Evolutionary conservation across 176 grass and related monocot genomes (phyloP), one percentile per base, ranked within the genome.

Genomic region (Avena atlantica): DNA sequence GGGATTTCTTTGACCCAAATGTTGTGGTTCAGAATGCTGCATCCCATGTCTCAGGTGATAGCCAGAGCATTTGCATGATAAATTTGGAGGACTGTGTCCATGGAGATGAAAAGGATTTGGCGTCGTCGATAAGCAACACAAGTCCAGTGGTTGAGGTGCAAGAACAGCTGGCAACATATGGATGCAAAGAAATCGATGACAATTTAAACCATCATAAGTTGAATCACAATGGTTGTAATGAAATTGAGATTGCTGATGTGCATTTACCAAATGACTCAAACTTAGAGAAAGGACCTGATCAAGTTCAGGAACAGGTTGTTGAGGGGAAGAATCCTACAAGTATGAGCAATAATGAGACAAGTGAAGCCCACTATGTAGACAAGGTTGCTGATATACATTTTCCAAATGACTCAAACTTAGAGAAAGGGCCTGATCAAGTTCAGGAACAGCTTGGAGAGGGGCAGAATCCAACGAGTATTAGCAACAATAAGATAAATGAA

Each of bases 1-100:
- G 92, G 92, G 88, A 93, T 65, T 93, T 93, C 88, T 93, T 93
- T 44, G 92, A 93, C 73, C 88, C 81, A 15, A 74, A 29, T 85
- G 61, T 45, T 85, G 59, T 40, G 69, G 63, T 13, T 80, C 34
- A 84, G 8, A 76, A 81, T 53, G 68, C 6, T 62, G 73, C 29
- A 68, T 49, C 34, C 9, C 40, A 88, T 81, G 67, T 49, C 47
- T 37, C 31, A 61, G 84, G 55, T 24, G 69, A 79, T 48, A 40
- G n/a, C 23, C 19, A 53, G 24, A 59, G 9, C 45, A 12, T 58
- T 76, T 42, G 23, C 14, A 45, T 80, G 69, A 21, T 4, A 55
- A 85, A 15, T 51, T 47, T 74, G 76, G 50, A 60, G 45, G 45
- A 45, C 31, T 45, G 21, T 48, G 24, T 12, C 21, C 67, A 86